Base-by-base conservation (phyloP, 768 basidiomycete species). In the Termitomyces sp. region DNA sequence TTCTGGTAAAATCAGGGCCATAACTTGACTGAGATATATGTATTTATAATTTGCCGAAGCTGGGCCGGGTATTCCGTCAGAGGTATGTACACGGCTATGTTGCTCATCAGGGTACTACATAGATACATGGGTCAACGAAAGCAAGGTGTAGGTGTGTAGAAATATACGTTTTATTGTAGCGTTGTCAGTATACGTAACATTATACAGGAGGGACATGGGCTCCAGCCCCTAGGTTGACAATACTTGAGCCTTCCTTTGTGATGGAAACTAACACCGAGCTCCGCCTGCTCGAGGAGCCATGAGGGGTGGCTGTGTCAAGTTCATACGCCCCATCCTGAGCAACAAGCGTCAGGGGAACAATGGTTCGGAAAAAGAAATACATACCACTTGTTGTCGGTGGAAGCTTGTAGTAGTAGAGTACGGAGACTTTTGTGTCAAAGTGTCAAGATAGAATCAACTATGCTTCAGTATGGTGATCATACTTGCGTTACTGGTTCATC, bases 401-500 rank as follows among this genome's bases (percentile, higher is more conserved):
- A 60, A 58, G 46, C 45, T 55, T 27, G 56, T 7, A 10, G 35
- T 38, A 5, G 57, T 38, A 16, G 50, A 55, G 1, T 42, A 46
- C 25, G 21, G 17, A 40, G 49, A 42, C 54, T 58, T 34, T 40
- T 11, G 17, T n/a, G 3, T 48, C 16, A 37, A 21, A 17, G n/a
- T 40, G 34, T 23, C 4, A 51, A 25, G 11, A 29, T n/a, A 7
- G 14, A 10, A 6, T 8, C 12, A 12, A 17, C n/a, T 2, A 9
- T 41, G 14, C 16, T 23, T n/a, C 1, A 49, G 5, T 14, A 38
- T 14, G n/a, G 19, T 7, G 16, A 17, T 27, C 29, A 31, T 31
- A 62, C 61, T 23, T 55, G 49, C 12, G 45, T 25, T 19, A 10
- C 48, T 23, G 53, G 40, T 10, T 59, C 38, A 43, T 61, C 48